Conservation (phyloP, 495 filamentous ascomycete species). For the Daldinia concentrica region DNA sequence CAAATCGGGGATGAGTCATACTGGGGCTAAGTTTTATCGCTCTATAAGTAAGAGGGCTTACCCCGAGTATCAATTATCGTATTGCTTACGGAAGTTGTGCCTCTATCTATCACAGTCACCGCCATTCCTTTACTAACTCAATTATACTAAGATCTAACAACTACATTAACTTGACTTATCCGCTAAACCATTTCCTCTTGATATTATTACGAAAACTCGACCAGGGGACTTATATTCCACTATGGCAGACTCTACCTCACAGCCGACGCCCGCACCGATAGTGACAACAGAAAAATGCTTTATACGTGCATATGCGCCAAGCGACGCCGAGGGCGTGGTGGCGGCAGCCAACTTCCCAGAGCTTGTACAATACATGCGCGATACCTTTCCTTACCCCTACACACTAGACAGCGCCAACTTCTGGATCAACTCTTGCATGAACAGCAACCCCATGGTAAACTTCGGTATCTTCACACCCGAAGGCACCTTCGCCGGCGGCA, state of each 20-base stretch:
- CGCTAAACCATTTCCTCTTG: neutral
- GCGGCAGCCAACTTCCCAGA: conserved; percentile 44
- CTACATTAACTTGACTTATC: too few species aligned
- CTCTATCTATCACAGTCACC: neutral
- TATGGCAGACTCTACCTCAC: conserved; percentile 18
- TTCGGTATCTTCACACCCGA: conserved; percentile 47
- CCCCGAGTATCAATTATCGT: neutral
- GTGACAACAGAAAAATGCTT: conserved; percentile 36
- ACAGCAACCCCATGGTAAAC: conserved; percentile 23
- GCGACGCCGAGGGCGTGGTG: conserved; percentile 45
- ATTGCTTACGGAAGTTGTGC: neutral
- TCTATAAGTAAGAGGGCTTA: neutral
- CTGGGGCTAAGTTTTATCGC: neutral
- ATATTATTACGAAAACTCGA: neutral
- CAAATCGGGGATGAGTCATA: conserved; percentile 18
- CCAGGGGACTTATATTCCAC: neutral
- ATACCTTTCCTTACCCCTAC: conserved; percentile 52
- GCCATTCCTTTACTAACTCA: neutral
- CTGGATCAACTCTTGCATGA: conserved; percentile 40
- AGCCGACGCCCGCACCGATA: conserved; percentile 21
- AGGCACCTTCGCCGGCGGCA: conserved; percentile 43
- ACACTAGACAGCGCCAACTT: conserved; percentile 43
- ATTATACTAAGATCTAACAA: neutral
- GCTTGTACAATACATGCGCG: conserved; percentile 48
- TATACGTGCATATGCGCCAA: conserved; percentile 44